Percentiles rank a stretch among this genome's conserved stretches.
phyloP scores from a whole-genome alignment of 768 basidiomycete species.

The Lyophyllum shimeji region DNA sequence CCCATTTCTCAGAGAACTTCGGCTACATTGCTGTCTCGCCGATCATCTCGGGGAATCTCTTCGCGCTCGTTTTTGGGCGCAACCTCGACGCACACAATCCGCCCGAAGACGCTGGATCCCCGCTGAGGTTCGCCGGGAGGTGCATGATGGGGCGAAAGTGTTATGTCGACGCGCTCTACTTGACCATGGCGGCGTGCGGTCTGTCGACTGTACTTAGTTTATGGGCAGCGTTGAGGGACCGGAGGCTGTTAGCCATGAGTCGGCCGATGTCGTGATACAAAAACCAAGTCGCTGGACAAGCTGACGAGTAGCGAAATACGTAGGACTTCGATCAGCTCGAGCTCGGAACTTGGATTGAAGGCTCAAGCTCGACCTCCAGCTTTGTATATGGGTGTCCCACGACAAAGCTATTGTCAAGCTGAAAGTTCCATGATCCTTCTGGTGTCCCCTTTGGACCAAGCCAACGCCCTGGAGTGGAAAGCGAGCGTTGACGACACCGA shows the following conservation, averaged over 20 bases:
- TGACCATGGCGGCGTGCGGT: conserved; percentile 29
- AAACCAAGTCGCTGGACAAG: neutral
- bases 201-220: neutral
- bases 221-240: neutral
- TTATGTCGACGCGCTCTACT: conserved; percentile 56
- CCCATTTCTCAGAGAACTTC: conserved; percentile 84
- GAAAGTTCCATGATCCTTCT: no score
- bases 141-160: conserved; percentile 62
- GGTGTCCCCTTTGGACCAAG: no score
- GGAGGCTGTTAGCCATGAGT: neutral
- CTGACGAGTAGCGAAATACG: neutral
- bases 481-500: no score
- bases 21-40: conserved; percentile 77
- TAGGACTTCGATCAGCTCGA: no score
- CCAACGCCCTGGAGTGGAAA: no score
- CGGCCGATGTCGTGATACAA: neutral
- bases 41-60: conserved; percentile 76
- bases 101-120: neutral
- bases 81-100: conserved; percentile 72
- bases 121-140: conserved; percentile 27
- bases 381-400: no score
- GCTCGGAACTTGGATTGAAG: no score
- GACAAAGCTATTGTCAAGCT: no score
- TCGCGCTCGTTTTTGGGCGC: conserved; percentile 78
- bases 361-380: no score